Evolutionary conservation across 2,329 filamentous ascomycete species (phyloP).

Genomic region (Bimuria novae-zelandiae): DNA sequence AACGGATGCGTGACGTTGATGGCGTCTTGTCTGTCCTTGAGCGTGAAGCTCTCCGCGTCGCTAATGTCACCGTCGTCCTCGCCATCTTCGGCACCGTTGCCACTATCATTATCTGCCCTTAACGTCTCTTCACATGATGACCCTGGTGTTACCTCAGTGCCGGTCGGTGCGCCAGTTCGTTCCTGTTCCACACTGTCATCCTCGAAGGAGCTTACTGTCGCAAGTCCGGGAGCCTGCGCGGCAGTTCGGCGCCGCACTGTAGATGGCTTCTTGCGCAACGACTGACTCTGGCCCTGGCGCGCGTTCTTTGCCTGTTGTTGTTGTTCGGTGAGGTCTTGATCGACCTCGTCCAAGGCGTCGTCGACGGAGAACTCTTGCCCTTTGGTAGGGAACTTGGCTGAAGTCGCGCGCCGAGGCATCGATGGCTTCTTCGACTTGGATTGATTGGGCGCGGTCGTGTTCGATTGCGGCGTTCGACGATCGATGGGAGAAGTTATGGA

Average conservation of each 20-base stretch:
- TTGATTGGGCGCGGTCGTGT: conserved; percentile 18
- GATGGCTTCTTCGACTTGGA: conserved; percentile 68
- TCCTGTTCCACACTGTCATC: conserved; percentile 48
- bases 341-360: conserved; percentile 81
- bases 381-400: conserved; percentile 74
- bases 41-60: conserved; percentile 95
- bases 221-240: conserved; percentile 51
- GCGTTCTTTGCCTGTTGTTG: conserved; percentile 25
- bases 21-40: conserved; percentile 94
- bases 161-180: conserved; percentile 26
- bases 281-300: conserved; percentile 32
- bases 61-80: conserved; percentile 76
- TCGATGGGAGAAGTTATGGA: conserved; percentile 43
- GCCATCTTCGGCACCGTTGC: conserved; percentile 60
- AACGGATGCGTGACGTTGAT: conserved; percentile 99
- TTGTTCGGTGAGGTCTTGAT: conserved; percentile 62
- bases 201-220: conserved; percentile 55
- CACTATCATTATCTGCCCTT: conserved; percentile 45
- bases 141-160: conserved; percentile 28
- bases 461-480: conserved; percentile 29
- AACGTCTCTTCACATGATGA: conserved; percentile 48
- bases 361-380: conserved; percentile 90
- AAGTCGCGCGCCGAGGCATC: conserved; percentile 74
- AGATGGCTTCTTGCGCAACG: conserved; percentile 55
- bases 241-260: conserved; percentile 57